A percentile compares a stretch with the other conserved stretches of the same genome.
Evolutionary conservation across 1,284 basidiomycete species (phyloP).

Genomic region (Apiotrichum laibachii): DNA sequence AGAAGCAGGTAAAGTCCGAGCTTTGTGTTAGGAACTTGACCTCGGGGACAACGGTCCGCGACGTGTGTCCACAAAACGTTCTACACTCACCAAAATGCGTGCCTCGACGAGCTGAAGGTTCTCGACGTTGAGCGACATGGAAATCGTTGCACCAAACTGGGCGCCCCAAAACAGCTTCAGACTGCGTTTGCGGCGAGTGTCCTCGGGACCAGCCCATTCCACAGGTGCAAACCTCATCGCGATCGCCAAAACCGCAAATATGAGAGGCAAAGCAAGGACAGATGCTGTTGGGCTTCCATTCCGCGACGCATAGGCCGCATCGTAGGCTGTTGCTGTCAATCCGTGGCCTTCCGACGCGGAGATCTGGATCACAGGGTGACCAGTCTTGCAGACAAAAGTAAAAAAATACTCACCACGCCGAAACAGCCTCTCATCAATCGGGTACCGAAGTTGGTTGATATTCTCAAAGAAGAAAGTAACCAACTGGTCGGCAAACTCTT

Average conservation of each 20-base stretch:
- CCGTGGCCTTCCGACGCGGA: too few species aligned
- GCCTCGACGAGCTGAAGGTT: slow-evolving; percentile 84
- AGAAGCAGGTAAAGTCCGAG: slow-evolving; percentile 86
- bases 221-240: slow-evolving; percentile 82
- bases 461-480: slow-evolving; percentile 48
- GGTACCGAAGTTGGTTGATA: slow-evolving; percentile 90
- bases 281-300: slow-evolving; percentile 17
- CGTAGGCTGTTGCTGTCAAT: slow-evolving; percentile 56
- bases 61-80: too few species aligned
- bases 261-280: slow-evolving; percentile 62
- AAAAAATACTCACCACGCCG: slow-evolving; percentile 48
- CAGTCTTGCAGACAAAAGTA: background rate
- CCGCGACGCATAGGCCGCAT: slow-evolving; percentile 61
- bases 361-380: too few species aligned
- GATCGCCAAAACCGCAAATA: slow-evolving; percentile 87
- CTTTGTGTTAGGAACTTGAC: slow-evolving; percentile 48
- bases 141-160: slow-evolving; percentile 8
- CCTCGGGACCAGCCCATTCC: slow-evolving; percentile 67
- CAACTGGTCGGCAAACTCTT: slow-evolving; percentile 63
- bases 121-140: slow-evolving; percentile 81
- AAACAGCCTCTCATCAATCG: slow-evolving; percentile 80
- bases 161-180: slow-evolving; percentile 80
- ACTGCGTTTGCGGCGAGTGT: slow-evolving; percentile 66
- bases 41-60: background rate
- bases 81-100: slow-evolving; percentile 67